Conservation (phyloP, 768 basidiomycete species). For the Macrolepiota albuminosa region DNA sequence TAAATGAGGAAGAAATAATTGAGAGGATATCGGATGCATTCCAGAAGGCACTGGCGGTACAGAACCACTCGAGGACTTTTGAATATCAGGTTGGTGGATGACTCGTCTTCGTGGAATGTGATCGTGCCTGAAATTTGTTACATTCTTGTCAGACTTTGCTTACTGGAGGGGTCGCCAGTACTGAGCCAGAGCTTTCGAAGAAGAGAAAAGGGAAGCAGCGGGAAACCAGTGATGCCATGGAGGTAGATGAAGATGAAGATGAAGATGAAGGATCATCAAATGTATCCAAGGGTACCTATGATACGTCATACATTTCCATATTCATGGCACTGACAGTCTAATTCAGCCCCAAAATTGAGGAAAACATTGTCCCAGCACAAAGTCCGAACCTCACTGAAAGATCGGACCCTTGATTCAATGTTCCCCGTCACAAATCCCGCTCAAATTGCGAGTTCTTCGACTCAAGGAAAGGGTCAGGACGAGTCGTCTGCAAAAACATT, state of each 20-base stretch:
- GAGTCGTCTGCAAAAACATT: conserved; percentile 16
- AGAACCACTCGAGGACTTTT: conserved; percentile 64
- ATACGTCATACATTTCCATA: background rate
- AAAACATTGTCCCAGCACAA: conserved; percentile 79
- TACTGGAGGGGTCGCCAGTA: conserved; percentile 44
- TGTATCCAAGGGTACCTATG: conserved; percentile 19
- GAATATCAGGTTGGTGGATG: conserved; percentile 57
- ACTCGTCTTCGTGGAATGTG: background rate
- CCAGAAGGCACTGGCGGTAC: conserved; percentile 56
- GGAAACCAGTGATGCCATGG: conserved; percentile 20
- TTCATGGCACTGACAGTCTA: background rate
- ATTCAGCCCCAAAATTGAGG: conserved; percentile 19
- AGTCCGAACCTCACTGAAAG: conserved; percentile 82
- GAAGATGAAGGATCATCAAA: conserved; percentile 22
- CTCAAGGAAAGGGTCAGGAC: conserved; percentile 14
- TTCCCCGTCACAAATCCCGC: conserved; percentile 64
- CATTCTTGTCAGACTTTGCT: conserved; percentile 45
- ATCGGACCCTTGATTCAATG: conserved; percentile 95
- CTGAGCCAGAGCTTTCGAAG: conserved; percentile 23
- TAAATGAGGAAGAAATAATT: conserved; percentile 85
- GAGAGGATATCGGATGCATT: conserved; percentile 71
- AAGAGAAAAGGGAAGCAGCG: conserved; percentile 39
- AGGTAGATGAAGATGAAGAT: conserved; percentile 20
- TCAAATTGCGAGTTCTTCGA: conserved; percentile 26
- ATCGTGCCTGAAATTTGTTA: background rate